Conservation (phyloP, 495 filamentous ascomycete genomes). For the Podospora sp. region DNA sequence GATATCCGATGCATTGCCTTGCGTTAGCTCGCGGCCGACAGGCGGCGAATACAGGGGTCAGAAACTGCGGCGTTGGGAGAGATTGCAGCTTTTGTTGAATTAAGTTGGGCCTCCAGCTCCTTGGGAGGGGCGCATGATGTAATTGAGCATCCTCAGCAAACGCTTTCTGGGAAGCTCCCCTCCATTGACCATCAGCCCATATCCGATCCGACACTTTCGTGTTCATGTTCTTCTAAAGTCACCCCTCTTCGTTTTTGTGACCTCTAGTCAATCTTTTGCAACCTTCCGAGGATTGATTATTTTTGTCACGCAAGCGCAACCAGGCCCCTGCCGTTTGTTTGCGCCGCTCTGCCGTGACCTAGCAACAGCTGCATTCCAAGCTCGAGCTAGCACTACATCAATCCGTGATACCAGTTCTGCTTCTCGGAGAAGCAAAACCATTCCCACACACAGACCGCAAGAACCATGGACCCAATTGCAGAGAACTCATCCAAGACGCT, state of each 20-base stretch:
- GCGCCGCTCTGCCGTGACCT: conserved; percentile 6
- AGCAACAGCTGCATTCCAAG: conserved; percentile 13
- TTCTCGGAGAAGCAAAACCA: not conserved
- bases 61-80: conserved; percentile 3
- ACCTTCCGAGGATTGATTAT: not conserved
- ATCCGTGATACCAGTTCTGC: not conserved
- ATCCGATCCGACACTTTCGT: conserved; percentile 16
- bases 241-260: conserved; percentile 1
- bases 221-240: not conserved
- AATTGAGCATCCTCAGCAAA: conserved; percentile 30
- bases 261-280: not conserved
- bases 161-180: conserved; percentile 17
- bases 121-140: conserved; percentile 36
- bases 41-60: conserved; percentile 20
- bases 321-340: conserved; percentile 7
- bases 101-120: conserved; percentile 20
- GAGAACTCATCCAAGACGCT: conserved; percentile 46
- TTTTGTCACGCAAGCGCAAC: not conserved
- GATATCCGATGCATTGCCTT: conserved; percentile 14
- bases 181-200: conserved; percentile 5
- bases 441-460: not conserved
- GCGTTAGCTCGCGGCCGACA: conserved; percentile 5
- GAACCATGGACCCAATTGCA: conserved; percentile 39
- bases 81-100: conserved; percentile 23
- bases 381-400: not conserved